A percentile compares a stretch with the other conserved stretches of the same genome.
phyloP scores from a whole-genome alignment of 164 flowering plant genomes.

The Umbilicus rupestris region DNA sequence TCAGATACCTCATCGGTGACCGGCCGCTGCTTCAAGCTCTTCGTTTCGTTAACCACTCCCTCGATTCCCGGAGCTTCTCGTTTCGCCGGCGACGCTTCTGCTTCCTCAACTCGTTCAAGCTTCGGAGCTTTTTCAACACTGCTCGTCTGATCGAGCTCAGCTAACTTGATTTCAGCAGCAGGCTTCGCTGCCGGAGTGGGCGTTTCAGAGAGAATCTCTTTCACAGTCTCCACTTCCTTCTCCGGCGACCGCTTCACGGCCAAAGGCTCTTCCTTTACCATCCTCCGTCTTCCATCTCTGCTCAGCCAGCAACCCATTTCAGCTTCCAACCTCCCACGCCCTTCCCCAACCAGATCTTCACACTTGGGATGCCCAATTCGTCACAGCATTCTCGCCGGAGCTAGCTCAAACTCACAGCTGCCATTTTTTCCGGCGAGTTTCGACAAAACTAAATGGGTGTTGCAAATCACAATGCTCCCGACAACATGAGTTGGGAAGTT shows the following conservation, averaged over 20 bases:
- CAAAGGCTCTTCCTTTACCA: neutral
- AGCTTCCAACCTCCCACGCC: too few species aligned
- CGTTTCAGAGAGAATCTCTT: conserved; percentile 35
- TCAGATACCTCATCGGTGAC: conserved; percentile 12
- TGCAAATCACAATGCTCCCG: too few species aligned
- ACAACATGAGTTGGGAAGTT: too few species aligned
- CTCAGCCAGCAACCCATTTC: neutral
- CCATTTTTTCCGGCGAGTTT: too few species aligned
- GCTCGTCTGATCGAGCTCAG: neutral
- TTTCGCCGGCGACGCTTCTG: neutral
- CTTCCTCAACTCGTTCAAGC: conserved; percentile 1
- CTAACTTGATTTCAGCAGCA: neutral
- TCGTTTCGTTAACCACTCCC: too few species aligned
- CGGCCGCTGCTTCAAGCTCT: too few species aligned
- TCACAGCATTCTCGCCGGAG: too few species aligned
- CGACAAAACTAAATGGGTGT: too few species aligned
- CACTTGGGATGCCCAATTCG: too few species aligned
- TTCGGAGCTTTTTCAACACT: neutral
- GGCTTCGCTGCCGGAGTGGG: conserved; percentile 14
- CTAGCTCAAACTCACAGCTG: too few species aligned
- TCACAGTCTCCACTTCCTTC: conserved; percentile 35
- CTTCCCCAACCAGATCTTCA: too few species aligned
- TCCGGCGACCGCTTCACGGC: conserved; percentile 4
- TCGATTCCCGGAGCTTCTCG: neutral
- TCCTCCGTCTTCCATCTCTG: neutral